A percentile compares a stretch with the other conserved stretches of the same genome.
phyloP scores from a whole-genome alignment of 176 grass and related monocot species.

The Melocanna baccifera region DNA sequence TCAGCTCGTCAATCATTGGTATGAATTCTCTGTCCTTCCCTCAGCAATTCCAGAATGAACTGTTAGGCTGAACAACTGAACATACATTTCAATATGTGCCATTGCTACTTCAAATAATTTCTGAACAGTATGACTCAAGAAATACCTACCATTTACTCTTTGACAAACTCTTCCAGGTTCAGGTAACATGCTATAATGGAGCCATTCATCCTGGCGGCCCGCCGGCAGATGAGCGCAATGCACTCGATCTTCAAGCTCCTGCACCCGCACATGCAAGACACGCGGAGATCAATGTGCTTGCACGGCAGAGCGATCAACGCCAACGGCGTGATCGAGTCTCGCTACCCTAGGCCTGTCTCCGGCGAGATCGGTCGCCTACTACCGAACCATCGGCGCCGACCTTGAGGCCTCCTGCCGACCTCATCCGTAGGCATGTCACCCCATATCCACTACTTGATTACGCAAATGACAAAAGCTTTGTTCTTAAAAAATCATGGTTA shows the following conservation, averaged over 20 bases:
- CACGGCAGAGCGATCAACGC: conserved; percentile 92
- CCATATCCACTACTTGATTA: not conserved
- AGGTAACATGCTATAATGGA: conserved; percentile 91
- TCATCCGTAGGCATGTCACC: conserved; percentile 63
- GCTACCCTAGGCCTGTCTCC: conserved; percentile 74
- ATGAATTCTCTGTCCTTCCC: not conserved
- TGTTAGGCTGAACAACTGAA: not conserved
- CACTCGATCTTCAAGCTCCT: conserved; percentile 94
- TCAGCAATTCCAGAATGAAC: not conserved
- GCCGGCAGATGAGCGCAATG: conserved; percentile 82
- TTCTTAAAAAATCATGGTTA: not conserved
- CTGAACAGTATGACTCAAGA: not conserved
- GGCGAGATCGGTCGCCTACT: conserved; percentile 81
- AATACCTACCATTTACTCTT: not conserved
- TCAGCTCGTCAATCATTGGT: conserved; percentile 96
- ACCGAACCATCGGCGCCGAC: conserved; percentile 73
- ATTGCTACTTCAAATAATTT: not conserved
- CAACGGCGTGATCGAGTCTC: conserved; percentile 88
- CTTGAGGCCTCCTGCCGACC: conserved; percentile 82
- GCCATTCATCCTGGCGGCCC: conserved; percentile 91
- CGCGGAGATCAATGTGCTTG: conserved; percentile 91
- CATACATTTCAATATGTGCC: not conserved
- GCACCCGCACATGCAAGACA: conserved; percentile 92
- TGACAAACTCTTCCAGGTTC: conserved; percentile 53
- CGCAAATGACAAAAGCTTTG: not conserved